Percentiles rank a stretch among this genome's conserved stretches.
Evolutionary conservation across 306 rosid genomes (phyloP).

Genomic region (Quercus variabilis): DNA sequence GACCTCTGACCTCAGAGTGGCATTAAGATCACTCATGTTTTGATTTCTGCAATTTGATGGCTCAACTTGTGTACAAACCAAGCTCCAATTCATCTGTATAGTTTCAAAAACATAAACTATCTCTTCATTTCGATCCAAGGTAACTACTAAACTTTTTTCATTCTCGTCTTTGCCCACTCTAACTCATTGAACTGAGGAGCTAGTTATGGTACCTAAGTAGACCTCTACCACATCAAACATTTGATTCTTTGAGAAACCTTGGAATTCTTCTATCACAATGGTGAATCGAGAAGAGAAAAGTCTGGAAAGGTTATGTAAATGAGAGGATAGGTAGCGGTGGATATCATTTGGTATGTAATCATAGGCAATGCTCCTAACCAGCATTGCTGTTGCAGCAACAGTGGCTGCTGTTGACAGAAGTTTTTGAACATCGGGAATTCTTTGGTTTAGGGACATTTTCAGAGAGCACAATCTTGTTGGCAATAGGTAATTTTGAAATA

Average conservation of each 20-base stretch:
- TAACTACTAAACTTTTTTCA: neutral
- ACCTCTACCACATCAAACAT: constrained; percentile 26
- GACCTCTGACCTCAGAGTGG: neutral
- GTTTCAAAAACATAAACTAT: constrained; percentile 23
- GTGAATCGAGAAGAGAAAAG: constrained; percentile 8
- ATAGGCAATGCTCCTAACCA: neutral
- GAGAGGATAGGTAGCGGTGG: neutral
- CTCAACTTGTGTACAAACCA: constrained; percentile 15
- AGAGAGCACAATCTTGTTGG: too few species aligned
- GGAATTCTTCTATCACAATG: constrained; percentile 19
- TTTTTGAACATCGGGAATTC: neutral
- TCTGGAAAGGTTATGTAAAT: neutral
- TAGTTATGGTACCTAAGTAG: constrained; percentile 20
- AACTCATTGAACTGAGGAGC: neutral
- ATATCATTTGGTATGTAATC: neutral
- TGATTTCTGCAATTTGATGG: neutral
- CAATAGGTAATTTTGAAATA: too few species aligned
- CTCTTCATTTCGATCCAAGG: constrained; percentile 26
- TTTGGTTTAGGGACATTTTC: neutral
- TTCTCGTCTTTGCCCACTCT: constrained; percentile 14
- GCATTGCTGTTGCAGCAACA: neutral
- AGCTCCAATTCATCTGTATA: constrained; percentile 23
- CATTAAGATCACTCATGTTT: neutral
- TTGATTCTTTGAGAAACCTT: constrained; percentile 18
- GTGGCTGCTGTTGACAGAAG: neutral